Conservation (phyloP, 2,329 filamentous ascomycete genomes). For the Ceratocystis ficicola region DNA sequence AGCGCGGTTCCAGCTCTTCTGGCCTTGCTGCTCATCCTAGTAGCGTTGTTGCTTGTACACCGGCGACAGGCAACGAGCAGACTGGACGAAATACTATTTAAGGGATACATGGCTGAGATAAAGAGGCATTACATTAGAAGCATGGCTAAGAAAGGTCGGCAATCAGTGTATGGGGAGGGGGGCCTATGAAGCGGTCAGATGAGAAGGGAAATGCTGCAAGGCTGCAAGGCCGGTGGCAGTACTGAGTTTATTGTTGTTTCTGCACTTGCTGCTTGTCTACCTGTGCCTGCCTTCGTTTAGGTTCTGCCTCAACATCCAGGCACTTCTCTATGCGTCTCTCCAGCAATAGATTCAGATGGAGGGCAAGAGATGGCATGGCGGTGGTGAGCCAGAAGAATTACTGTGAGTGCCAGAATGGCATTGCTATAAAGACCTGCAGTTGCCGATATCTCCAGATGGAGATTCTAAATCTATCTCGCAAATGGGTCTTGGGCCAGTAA, state of each 20-base stretch:
- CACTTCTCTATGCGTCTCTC: background rate
- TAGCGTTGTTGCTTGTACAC: background rate
- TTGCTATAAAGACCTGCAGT: too few species aligned
- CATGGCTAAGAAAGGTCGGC: background rate
- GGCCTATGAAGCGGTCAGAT: background rate
- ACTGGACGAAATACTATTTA: background rate
- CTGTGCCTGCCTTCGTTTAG: background rate
- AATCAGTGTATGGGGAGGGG: background rate
- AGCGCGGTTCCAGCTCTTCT: background rate
- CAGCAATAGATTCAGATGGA: background rate
- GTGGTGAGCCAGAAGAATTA: too few species aligned
- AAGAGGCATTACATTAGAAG: background rate
- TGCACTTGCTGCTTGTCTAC: background rate
- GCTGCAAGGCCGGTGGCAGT: background rate
- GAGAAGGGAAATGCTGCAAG: background rate
- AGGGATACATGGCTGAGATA: background rate
- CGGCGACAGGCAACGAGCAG: background rate
- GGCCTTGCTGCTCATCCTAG: background rate
- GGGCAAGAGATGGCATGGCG: background rate
- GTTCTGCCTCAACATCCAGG: constrained; percentile 4
- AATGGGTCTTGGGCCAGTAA: background rate
- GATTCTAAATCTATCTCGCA: too few species aligned
- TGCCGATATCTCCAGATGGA: too few species aligned
- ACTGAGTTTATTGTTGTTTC: background rate
- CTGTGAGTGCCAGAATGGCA: too few species aligned